Conservation (phyloP, 768 basidiomycete genomes). For the Rhizopogon vulgaris region DNA sequence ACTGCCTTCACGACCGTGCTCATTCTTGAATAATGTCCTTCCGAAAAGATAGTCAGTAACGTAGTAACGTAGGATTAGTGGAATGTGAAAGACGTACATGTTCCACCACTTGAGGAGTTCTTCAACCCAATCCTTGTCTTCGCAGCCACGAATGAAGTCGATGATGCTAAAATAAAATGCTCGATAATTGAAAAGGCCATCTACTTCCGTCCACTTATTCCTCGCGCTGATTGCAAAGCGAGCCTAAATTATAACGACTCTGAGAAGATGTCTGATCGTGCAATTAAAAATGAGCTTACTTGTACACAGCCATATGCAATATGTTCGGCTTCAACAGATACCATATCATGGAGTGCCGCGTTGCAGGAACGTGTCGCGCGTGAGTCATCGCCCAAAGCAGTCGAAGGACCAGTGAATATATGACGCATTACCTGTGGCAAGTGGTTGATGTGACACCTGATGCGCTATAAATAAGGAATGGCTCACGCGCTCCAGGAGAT, state of each 20-base stretch:
- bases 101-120: neutral
- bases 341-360: neutral
- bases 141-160: neutral
- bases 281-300: neutral
- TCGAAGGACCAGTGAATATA: constrained; percentile 8
- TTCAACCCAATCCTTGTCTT: neutral
- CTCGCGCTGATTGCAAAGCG: constrained; percentile 5
- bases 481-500: neutral
- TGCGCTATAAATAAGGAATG: neutral
- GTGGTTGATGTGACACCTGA: neutral
- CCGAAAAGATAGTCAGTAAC: no score
- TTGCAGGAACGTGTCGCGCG: neutral
- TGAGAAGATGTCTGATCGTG: neutral
- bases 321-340: neutral
- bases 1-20: no score
- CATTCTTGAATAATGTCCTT: no score
- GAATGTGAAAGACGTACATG: no score
- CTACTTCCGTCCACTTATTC: constrained; percentile 3
- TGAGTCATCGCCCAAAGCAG: neutral
- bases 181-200: constrained; percentile 3
- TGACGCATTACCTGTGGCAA: neutral
- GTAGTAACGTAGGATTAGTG: no score
- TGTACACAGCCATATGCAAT: constrained; percentile 3
- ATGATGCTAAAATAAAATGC: neutral
- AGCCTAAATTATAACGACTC: neutral